Evolutionary conservation across 805 yeast species (phyloP).

Genomic region (Saturnispora hagleri): DNA sequence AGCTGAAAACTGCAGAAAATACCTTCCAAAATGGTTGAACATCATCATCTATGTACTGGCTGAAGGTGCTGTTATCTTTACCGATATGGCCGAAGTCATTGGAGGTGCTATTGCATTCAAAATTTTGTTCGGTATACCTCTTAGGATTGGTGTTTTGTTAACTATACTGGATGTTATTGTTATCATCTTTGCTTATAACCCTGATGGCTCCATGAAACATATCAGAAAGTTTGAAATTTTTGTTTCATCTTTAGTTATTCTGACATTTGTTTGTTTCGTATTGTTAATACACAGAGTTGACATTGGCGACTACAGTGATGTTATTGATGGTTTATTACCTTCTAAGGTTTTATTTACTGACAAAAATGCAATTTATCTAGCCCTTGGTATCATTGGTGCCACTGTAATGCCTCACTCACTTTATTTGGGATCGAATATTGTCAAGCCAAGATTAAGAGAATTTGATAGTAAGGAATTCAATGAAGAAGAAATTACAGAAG

Average conservation of each 20-base stretch:
- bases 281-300: slow-evolving; percentile 54
- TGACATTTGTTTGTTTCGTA: slow-evolving; percentile 70
- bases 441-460: slow-evolving; percentile 73
- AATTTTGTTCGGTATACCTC: slow-evolving; percentile 66
- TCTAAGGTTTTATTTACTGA: slow-evolving; percentile 41
- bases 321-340: slow-evolving; percentile 67
- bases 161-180: slow-evolving; percentile 78
- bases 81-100: slow-evolving; percentile 89
- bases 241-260: slow-evolving; percentile 59
- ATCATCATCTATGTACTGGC: slow-evolving; percentile 57
- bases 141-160: slow-evolving; percentile 63
- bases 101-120: slow-evolving; percentile 86
- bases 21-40: slow-evolving; percentile 62
- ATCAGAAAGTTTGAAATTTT: slow-evolving; percentile 71
- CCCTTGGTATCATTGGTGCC: slow-evolving; percentile 84
- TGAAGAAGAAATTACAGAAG: slow-evolving; percentile 7
- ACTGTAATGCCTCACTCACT: slow-evolving; percentile 93
- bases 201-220: slow-evolving; percentile 65
- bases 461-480: slow-evolving; percentile 42
- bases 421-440: slow-evolving; percentile 78
- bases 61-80: slow-evolving; percentile 82
- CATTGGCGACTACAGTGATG: slow-evolving; percentile 41
- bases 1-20: slow-evolving; percentile 72
- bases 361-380: slow-evolving; percentile 60
- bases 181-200: slow-evolving; percentile 68